Base-by-base conservation (phyloP, 2,329 filamentous ascomycete species). In the Sporothrix sp. region DNA sequence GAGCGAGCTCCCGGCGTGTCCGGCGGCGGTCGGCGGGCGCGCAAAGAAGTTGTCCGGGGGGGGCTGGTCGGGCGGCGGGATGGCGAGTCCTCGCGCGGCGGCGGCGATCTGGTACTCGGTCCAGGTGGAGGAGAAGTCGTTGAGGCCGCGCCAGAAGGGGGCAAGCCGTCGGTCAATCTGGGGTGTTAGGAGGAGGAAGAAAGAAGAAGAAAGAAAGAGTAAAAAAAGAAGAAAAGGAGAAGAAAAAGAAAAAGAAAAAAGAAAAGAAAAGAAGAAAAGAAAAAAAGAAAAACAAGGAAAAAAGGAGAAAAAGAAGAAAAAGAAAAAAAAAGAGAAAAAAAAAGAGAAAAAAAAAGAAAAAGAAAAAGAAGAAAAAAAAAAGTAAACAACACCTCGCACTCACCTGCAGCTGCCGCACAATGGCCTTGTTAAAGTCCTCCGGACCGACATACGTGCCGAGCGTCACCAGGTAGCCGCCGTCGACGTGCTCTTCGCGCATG, bases 31-130 rank as follows among this genome's bases (percentile, higher is more conserved):
- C 39, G 62, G 70, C 27, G 68, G 73, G 59, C 63, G 71, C 28
- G 72, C 70, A 8, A 70, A 73, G 59, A 74, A 76, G 57, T 73
- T 75, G 60, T 93, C 85, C 5, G 84, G 78, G 4, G 87, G 87
- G 3, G 88, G 81, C 59, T 90, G 82, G 65, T 96, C 89, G 42
- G 91, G 79, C 7, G 86, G 78, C 11, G 93, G 93, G 46, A 97
- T 82, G 3, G 86, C 80, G 51, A 94, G 76, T 18, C 87, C 90
- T 61, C 88, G 81, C 45, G 85, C 93, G 21, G 87, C 89, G 52
- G 91, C 89, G 60, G 96, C 81, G n/a, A 98, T 79, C 67, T 98
- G 93, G 66, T 93, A 83, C 62, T 98, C 93, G 11, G 88, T 85
- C 93, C 93, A 98, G 48, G 80, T 85, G 20, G 87, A 79, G 14